Evolutionary conservation across 2,329 filamentous ascomycete species (phyloP).

Genomic region (Colletotrichum plurivorum): DNA sequence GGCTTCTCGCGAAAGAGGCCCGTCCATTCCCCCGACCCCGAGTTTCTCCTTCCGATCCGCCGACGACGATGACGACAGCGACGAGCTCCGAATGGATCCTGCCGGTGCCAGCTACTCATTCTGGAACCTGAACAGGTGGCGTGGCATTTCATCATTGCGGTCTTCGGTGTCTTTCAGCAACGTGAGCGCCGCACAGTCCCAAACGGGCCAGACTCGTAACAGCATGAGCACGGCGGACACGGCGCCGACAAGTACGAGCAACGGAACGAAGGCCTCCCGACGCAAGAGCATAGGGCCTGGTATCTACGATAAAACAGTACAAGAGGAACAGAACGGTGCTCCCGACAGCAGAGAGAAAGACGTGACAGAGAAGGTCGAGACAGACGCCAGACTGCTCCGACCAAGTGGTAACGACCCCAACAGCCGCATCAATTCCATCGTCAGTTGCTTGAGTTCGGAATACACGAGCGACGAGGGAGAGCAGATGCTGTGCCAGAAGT

Average conservation of each 20-base stretch:
- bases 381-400: constrained; percentile 37
- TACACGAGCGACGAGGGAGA: constrained; percentile 57
- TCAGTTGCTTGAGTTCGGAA: constrained; percentile 71
- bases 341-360: constrained; percentile 18
- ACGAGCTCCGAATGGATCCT: constrained; percentile 53
- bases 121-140: constrained; percentile 72
- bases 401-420: constrained; percentile 36
- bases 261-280: constrained; percentile 43
- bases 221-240: constrained; percentile 37
- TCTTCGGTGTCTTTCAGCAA: constrained; percentile 34
- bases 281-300: constrained; percentile 45
- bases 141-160: constrained; percentile 51
- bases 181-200: constrained; percentile 20
- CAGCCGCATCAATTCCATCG: constrained; percentile 57
- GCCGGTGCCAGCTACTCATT: constrained; percentile 63
- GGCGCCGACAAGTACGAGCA: constrained; percentile 10
- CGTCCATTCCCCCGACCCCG: constrained; percentile 63
- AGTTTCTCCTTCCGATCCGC: constrained; percentile 66
- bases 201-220: constrained; percentile 20
- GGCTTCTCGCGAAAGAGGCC: constrained; percentile 42
- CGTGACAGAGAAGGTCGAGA: constrained; percentile 26
- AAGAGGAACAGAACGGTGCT: constrained; percentile 23
- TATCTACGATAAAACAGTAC: constrained; percentile 35
- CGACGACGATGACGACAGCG: constrained; percentile 57
- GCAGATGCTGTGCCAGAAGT: constrained; percentile 69